A percentile compares a stretch with the other conserved stretches of the same genome.
Evolutionary conservation across 768 basidiomycete species (phyloP).

Genomic region (Asterophora parasitica): DNA sequence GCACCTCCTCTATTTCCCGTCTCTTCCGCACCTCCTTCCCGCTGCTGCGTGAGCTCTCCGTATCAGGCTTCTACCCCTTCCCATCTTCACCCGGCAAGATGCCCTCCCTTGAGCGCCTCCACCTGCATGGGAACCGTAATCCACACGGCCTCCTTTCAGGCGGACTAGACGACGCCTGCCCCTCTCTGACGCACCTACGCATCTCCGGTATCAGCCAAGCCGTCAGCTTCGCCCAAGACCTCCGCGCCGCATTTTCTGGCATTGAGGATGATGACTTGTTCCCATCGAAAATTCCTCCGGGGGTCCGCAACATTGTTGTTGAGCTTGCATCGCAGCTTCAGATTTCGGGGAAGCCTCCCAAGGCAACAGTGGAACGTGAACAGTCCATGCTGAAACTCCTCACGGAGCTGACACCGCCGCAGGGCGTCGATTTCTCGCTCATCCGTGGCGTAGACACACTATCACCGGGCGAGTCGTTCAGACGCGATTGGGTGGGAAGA

Average conservation of each 20-base stretch:
- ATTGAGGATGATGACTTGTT: slow-evolving; percentile 15
- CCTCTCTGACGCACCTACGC: slow-evolving; percentile 31
- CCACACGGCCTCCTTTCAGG: slow-evolving; percentile 42
- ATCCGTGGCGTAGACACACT: slow-evolving; percentile 5
- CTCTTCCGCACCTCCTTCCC: slow-evolving; percentile 42
- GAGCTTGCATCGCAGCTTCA: slow-evolving; percentile 24
- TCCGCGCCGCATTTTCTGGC: slow-evolving; percentile 27
- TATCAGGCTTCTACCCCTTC: slow-evolving; percentile 49
- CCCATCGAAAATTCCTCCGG: slow-evolving; percentile 23
- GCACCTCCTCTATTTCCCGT: slow-evolving; percentile 35
- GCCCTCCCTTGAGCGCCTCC: slow-evolving; percentile 37
- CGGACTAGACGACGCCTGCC: slow-evolving; percentile 34
- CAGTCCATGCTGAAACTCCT: slow-evolving; percentile 25
- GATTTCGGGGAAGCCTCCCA: slow-evolving; percentile 7
- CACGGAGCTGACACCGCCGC: slow-evolving; percentile 11
- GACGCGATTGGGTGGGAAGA: slow-evolving; percentile 18
- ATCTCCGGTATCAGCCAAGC: slow-evolving; percentile 42
- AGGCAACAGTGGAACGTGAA: slow-evolving; percentile 21
- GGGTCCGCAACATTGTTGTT: slow-evolving; percentile 19
- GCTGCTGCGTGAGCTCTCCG: slow-evolving; percentile 32
- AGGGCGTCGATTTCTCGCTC: slow-evolving; percentile 7
- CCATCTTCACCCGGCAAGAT: slow-evolving; percentile 31
- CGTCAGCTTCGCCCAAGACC: slow-evolving; percentile 36
- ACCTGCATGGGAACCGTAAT: slow-evolving; percentile 46
- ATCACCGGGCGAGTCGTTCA: slow-evolving; percentile 8